Evolutionary conservation across 495 filamentous ascomycete genomes (phyloP), one percentile per base, ranked within the genome.

Genomic region (Penicillium tannophilum): DNA sequence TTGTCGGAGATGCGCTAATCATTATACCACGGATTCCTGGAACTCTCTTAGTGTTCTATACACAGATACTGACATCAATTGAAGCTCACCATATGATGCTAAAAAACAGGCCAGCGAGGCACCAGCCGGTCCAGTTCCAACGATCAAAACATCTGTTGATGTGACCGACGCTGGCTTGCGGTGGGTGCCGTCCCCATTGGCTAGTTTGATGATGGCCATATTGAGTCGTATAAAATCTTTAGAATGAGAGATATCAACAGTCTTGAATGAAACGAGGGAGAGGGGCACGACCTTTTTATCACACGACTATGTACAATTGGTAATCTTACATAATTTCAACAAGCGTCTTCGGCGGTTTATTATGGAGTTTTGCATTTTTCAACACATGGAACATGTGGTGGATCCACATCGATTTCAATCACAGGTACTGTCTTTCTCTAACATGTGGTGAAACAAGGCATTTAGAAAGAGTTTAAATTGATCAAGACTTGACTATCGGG

Each of bases 71-170:
- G 42, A 30, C 3, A 12, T 42, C 6, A 35, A 26, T 35, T 43
- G 39, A 54, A 46, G 30, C 65, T 23, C 68, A 79, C 80, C 80
- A 72, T 86, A 73, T 19, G 71, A 67, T 10, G 75, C 74, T 6
- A 86, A 77, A 54, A 86, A 85, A 55, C 79, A 81, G 26, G 82
- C 83, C 23, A 86, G 62, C 0, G 76, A 63, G 19, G 80, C 82
- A 2, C 83, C 83, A 3, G 83, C 82, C 9, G 83, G 83, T 0
- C 83, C 83, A 36, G 81, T 73, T 20, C 83, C 83, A 8, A 84
- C 69, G 24, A 86, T 80, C n/a, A 86, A 64, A 42, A 79, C 70
- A 58, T 81, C 74, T 10, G 76, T 82, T 33, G 53, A 51, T 17
- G 44, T 57, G 35, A 59, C 14, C 0, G 57, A 16, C 7, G 30